Evolutionary conservation across 306 rosid species (phyloP).

Genomic region (Medicago truncatula): MtrunA17r5.0-ANR NC_053044.1:25885001-25885500

Average conservation of each 20-base stretch:
- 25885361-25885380: slow-evolving; percentile 81
- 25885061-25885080: too few relatives aligned
- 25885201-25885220: slow-evolving; percentile 79
- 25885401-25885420: slow-evolving; percentile 97
- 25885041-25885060: too few relatives aligned
- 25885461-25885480: slow-evolving; percentile 63
- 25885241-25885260: slow-evolving; percentile 86
- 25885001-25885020: too few relatives aligned
- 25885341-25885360: slow-evolving; percentile 93
- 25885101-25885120: background rate
- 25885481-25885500: slow-evolving; percentile 66
- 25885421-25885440: slow-evolving; percentile 92
- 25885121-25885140: background rate
- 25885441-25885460: slow-evolving; percentile 74
- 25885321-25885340: slow-evolving; percentile 31
- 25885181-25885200: slow-evolving; percentile 56
- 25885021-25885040: too few relatives aligned
- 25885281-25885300: background rate
- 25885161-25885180: slow-evolving; percentile 3
- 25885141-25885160: too few relatives aligned
- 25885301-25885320: slow-evolving; percentile 30
- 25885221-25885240: slow-evolving; percentile 88
- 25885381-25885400: slow-evolving; percentile 82
- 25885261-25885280: slow-evolving; percentile 7
- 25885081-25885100: too few relatives aligned